Evolutionary conservation across 2,329 filamentous ascomycete species (phyloP).

Genomic region (Orbilia javanica): DNA sequence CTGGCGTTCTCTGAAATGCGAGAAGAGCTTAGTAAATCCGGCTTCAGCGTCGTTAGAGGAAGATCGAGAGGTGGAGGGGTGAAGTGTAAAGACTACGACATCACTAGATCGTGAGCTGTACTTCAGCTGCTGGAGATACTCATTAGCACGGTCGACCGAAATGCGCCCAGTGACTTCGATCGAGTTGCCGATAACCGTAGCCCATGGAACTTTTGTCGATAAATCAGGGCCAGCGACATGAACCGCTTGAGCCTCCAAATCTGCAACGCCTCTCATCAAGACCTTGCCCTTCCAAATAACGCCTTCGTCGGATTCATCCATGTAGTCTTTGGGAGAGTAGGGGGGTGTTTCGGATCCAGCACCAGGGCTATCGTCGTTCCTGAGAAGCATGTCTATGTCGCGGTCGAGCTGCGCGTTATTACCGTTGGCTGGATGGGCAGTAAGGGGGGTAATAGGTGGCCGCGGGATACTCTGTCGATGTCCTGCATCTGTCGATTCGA

Average conservation of each 20-base stretch:
- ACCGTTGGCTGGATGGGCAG: slow-evolving; percentile 68
- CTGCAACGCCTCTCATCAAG: slow-evolving; percentile 81
- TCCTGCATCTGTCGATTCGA: slow-evolving; percentile 77
- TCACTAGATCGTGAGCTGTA: slow-evolving; percentile 82
- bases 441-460: slow-evolving; percentile 69
- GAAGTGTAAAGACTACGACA: slow-evolving; percentile 82
- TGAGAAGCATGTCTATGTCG: slow-evolving; percentile 88
- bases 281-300: slow-evolving; percentile 83
- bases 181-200: slow-evolving; percentile 77
- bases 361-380: slow-evolving; percentile 74
- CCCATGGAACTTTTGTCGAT: slow-evolving; percentile 76
- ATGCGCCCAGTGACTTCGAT: slow-evolving; percentile 84
- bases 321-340: slow-evolving; percentile 80
- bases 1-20: slow-evolving; percentile 85
- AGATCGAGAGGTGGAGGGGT: slow-evolving; percentile 68
- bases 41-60: slow-evolving; percentile 72
- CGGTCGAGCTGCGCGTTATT: slow-evolving; percentile 76
- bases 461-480: slow-evolving; percentile 67
- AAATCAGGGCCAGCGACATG: slow-evolving; percentile 88
- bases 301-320: slow-evolving; percentile 75
- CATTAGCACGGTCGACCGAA: slow-evolving; percentile 82
- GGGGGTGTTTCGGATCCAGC: slow-evolving; percentile 79
- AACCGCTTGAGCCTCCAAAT: slow-evolving; percentile 81
- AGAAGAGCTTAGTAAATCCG: slow-evolving; percentile 81
- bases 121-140: slow-evolving; percentile 88